Conservation (phyloP, 257 asterid species). For the Orobanche coerulescens region DNA sequence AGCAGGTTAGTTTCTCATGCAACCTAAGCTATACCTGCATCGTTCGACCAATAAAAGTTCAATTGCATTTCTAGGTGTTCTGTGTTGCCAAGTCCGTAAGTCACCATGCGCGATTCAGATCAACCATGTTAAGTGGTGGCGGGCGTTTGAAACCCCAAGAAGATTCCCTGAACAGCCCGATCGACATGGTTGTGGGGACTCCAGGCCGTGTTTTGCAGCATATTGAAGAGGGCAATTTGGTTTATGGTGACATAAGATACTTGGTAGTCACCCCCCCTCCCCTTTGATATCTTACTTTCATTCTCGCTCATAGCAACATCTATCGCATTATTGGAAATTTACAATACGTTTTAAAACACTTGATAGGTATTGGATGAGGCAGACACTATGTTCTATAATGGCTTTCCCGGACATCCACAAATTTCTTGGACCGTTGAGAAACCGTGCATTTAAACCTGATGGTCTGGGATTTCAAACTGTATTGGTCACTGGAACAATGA, state of each 20-base stretch:
- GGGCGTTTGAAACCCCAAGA: constrained; percentile 94
- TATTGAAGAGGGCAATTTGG: constrained; percentile 90
- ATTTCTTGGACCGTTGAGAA: constrained; percentile 77
- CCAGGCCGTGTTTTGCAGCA: constrained; percentile 98
- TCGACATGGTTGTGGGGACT: constrained; percentile 97
- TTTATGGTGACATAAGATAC: constrained; percentile 91
- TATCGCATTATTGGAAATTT: background rate
- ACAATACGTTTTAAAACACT: constrained; percentile 15
- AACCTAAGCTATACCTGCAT: background rate
- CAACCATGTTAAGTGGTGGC: constrained; percentile 98
- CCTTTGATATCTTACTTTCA: background rate
- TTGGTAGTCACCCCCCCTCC: constrained; percentile 41
- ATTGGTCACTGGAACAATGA: constrained; percentile 95
- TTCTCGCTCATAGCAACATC: background rate
- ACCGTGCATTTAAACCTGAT: constrained; percentile 63
- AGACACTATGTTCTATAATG: constrained; percentile 98
- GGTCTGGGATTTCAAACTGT: constrained; percentile 82
- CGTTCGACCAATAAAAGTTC: constrained; percentile 2
- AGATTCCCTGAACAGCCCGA: constrained; percentile 75
- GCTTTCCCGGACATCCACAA: constrained; percentile 89
- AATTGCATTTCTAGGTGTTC: constrained; percentile 47
- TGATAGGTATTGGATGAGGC: constrained; percentile 95
- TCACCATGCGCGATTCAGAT: constrained; percentile 89
- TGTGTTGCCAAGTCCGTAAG: constrained; percentile 79
- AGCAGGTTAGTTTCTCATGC: constrained; percentile 51